A percentile compares a stretch with the other conserved stretches of the same genome.
Conservation (phyloP, 306 rosid genomes). For the Lathyrus oleraceus region DNA sequence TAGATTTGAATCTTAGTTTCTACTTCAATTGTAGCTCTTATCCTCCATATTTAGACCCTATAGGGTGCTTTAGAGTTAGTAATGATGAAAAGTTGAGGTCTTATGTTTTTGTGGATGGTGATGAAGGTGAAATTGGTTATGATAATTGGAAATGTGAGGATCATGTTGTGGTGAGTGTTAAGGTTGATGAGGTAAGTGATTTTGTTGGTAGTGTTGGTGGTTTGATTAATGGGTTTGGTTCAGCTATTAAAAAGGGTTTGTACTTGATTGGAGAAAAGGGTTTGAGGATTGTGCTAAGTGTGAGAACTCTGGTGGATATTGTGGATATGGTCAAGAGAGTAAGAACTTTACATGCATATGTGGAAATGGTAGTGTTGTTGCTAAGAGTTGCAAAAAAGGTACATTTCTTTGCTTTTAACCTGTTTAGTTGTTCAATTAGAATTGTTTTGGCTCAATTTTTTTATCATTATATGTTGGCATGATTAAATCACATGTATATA, state of each 20-base stretch:
- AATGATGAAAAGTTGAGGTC: not conserved
- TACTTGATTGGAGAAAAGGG: conserved; percentile 37
- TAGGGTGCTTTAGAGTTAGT: conserved; percentile 31
- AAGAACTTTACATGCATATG: conserved; percentile 31
- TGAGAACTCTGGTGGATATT: conserved; percentile 38
- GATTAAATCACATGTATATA: not conserved
- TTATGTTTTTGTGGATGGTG: conserved; percentile 27
- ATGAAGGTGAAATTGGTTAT: not conserved
- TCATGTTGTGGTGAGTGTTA: conserved; percentile 40
- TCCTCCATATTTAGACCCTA: not conserved
- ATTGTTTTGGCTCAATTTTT: not conserved
- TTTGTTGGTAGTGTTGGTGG: not conserved
- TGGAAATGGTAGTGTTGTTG: conserved; percentile 31
- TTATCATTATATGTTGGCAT: not conserved
- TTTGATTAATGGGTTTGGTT: conserved; percentile 39
- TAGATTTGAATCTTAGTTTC: conserved; percentile 44
- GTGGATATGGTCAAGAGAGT: conserved; percentile 1
- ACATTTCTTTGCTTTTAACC: not conserved
- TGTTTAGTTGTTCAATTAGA: not conserved
- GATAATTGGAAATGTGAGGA: conserved; percentile 19
- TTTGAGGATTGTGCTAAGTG: conserved; percentile 33
- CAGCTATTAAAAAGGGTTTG: conserved; percentile 45
- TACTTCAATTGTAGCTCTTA: conserved; percentile 44
- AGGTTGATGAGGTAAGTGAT: conserved; percentile 16
- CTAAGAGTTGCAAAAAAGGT: conserved; percentile 45